phyloP scores from a whole-genome alignment of 352 stramenopile species.

The Achlya hypogyna region DNA sequence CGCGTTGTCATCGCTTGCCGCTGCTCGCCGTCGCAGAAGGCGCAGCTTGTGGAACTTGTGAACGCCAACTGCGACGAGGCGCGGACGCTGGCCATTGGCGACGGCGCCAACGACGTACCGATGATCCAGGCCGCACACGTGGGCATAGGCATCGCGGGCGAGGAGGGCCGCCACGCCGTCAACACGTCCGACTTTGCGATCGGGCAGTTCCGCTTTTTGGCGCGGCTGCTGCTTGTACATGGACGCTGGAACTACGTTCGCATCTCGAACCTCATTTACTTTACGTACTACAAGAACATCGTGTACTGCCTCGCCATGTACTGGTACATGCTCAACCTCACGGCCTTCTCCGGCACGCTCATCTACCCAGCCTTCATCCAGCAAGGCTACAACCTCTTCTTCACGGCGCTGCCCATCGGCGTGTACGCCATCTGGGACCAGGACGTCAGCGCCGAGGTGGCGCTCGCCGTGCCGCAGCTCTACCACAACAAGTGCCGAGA shows the following conservation, averaged over 20 bases:
- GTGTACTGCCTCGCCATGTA: slow-evolving; percentile 88
- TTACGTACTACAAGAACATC: slow-evolving; percentile 90
- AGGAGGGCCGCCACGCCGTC: slow-evolving; percentile 96
- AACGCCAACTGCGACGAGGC: slow-evolving; percentile 74
- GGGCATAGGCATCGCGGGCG: slow-evolving; percentile 90
- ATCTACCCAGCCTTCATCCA: slow-evolving; percentile 80
- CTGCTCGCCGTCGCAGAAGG: slow-evolving; percentile 97
- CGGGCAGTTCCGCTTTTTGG: slow-evolving; percentile 74
- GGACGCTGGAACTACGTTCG: slow-evolving; percentile 83
- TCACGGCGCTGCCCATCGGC: slow-evolving; percentile 89
- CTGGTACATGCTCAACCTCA: slow-evolving; percentile 78
- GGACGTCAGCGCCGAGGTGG: slow-evolving; percentile 57
- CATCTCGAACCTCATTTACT: slow-evolving; percentile 80
- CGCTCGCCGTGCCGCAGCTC: slow-evolving; percentile 49
- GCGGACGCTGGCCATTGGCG: slow-evolving; percentile 85
- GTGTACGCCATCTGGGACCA: slow-evolving; percentile 73
- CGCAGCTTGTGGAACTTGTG: slow-evolving; percentile 94
- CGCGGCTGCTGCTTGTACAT: slow-evolving; percentile 63
- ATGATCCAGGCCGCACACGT: slow-evolving; percentile 89
- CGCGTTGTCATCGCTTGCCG: slow-evolving; percentile 96
- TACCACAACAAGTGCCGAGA: slow-evolving; percentile 55
- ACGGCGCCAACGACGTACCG: slow-evolving; percentile 85
- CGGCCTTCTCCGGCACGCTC: slow-evolving; percentile 87
- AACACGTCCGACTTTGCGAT: slow-evolving; percentile 82
- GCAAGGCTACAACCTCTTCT: slow-evolving; percentile 94